phyloP scores from a whole-genome alignment of 2,329 filamentous ascomycete genomes.

The Talaromyces sp. region DNA sequence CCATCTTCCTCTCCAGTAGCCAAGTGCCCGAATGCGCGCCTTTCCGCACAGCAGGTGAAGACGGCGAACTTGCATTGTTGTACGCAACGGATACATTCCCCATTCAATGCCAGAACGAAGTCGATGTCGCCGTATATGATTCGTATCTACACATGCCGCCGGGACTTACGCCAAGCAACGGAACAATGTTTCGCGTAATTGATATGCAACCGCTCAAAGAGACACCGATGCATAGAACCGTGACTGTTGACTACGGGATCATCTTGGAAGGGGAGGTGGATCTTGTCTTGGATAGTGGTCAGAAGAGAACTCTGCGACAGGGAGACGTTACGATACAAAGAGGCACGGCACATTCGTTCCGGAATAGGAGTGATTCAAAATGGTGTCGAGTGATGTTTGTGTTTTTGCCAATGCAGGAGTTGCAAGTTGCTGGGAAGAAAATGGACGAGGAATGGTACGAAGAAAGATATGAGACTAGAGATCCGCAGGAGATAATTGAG shows the following conservation, averaged over 20 bases:
- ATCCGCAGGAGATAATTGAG: constrained; percentile 29
- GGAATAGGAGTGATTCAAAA: constrained; percentile 26
- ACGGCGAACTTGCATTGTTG: constrained; percentile 31
- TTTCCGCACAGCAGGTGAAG: constrained; percentile 26
- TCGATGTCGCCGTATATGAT: constrained; percentile 34
- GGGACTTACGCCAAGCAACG: constrained; percentile 30
- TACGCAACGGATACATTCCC: constrained; percentile 32
- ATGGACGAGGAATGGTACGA: constrained; percentile 47
- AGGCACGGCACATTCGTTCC: constrained; percentile 32
- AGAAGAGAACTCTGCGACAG: constrained; percentile 29
- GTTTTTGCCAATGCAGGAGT: constrained; percentile 29
- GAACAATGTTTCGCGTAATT: constrained; percentile 34
- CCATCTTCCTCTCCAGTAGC: constrained; percentile 34
- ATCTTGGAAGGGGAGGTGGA: constrained; percentile 39
- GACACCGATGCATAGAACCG: constrained; percentile 38
- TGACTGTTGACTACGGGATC: constrained; percentile 38
- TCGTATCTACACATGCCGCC: constrained; percentile 34
- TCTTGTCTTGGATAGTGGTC: constrained; percentile 36
- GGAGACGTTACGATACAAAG: constrained; percentile 38
- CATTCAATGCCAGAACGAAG: constrained; percentile 29
- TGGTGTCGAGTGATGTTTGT: constrained; percentile 35
- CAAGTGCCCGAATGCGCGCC: constrained; percentile 35
- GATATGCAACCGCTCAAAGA: constrained; percentile 33
- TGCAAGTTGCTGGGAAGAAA: constrained; percentile 49
- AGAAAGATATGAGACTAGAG: constrained; percentile 23